These are phyloP conservation scores for Rhizopus microsporus DNA, from an alignment of 371 early-diverging fungal species.

Conservation along the genomic window DNA sequence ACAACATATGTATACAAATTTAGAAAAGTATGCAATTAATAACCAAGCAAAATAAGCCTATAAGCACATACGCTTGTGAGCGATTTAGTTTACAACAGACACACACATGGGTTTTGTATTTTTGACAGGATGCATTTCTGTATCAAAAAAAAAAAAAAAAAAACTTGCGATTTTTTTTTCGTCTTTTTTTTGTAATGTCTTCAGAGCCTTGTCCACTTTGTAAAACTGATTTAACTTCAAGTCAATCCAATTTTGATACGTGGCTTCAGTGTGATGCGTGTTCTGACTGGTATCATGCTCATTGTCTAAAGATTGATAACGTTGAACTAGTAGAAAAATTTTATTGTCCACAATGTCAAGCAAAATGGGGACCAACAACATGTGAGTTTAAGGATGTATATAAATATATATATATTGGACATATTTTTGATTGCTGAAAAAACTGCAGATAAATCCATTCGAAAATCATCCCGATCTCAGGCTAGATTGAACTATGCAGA, in stretches of 20 bases:
- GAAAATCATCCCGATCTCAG: conserved; percentile 64
- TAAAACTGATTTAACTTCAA: neutral
- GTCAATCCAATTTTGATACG: conserved; percentile 9
- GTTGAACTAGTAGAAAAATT: conserved; percentile 64
- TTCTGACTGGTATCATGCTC: conserved; percentile 67
- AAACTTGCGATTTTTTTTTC: conserved; percentile 8
- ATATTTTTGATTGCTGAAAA: conserved; percentile 8
- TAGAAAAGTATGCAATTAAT: no score
- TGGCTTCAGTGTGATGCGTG: conserved; percentile 78
- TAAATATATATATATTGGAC: neutral
- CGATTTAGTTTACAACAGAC: no score
- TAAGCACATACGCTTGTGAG: no score
- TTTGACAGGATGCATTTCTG: neutral
- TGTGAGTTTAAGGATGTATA: conserved; percentile 39
- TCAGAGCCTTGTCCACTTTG: conserved; percentile 24
- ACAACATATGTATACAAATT: no score
- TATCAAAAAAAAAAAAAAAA: neutral
- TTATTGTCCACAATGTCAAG: conserved; percentile 64
- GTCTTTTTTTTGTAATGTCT: conserved; percentile 10
- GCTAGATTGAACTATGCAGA: conserved; percentile 68
- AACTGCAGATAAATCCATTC: conserved; percentile 27
- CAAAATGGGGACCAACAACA: conserved; percentile 61
- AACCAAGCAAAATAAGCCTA: no score
- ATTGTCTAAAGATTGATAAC: conserved; percentile 64
- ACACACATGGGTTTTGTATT: neutral